Percentiles rank a stretch among this genome's conserved stretches.
phyloP scores from a whole-genome alignment of 1,284 basidiomycete species.

The Meripilus lineatus region DNA sequence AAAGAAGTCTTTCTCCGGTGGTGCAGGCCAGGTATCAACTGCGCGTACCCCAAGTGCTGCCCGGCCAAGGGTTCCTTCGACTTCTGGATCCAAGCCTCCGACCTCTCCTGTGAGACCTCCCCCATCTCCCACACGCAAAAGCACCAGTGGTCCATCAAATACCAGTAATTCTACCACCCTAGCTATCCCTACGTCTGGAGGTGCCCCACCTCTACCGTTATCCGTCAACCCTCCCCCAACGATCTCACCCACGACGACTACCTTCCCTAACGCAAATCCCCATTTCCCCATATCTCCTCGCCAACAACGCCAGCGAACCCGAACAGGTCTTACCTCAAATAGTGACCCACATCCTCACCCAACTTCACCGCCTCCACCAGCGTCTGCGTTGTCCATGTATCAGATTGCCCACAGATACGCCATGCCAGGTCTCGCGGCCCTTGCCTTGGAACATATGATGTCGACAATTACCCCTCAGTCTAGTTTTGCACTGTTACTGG shows the following conservation, averaged over 20 bases:
- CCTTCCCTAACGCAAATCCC: slow-evolving; percentile 23
- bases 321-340: slow-evolving; percentile 24
- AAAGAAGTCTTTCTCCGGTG: slow-evolving; percentile 7
- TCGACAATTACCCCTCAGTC: slow-evolving; percentile 65
- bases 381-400: slow-evolving; percentile 76
- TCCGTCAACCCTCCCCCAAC: slow-evolving; percentile 37
- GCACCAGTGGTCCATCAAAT: slow-evolving; percentile 12
- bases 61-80: neutral
- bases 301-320: slow-evolving; percentile 31
- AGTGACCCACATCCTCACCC: slow-evolving; percentile 78
- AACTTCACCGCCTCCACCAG: slow-evolving; percentile 53
- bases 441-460: slow-evolving; percentile 76
- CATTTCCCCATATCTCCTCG: slow-evolving; percentile 47
- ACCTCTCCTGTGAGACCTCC: slow-evolving; percentile 18
- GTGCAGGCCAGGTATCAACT: slow-evolving; percentile 2
- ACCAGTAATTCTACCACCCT: slow-evolving; percentile 15
- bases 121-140: slow-evolving; percentile 11
- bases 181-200: slow-evolving; percentile 12
- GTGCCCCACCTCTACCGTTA: slow-evolving; percentile 15
- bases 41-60: neutral
- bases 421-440: slow-evolving; percentile 57
- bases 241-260: slow-evolving; percentile 23
- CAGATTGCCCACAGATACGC: slow-evolving; percentile 78
- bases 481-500: slow-evolving; percentile 71
- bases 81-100: slow-evolving; percentile 16